phyloP scores from a whole-genome alignment of 1,139 yeast genomes.

The Zygosaccharomyces pseudobailii region DNA sequence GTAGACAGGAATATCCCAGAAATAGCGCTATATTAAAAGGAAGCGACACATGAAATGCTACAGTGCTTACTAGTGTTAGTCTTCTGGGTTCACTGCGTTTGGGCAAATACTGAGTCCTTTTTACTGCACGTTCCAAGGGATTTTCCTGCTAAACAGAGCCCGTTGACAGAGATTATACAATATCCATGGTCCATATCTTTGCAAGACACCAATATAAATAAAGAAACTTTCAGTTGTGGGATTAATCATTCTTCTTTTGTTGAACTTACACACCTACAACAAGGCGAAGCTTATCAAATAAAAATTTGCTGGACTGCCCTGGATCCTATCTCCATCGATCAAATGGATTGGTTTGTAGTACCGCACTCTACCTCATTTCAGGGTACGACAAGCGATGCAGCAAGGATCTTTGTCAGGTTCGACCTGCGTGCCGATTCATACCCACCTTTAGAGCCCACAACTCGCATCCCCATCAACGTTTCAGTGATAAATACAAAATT shows the following conservation, averaged over 20 bases:
- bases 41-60: neutral
- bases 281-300: slow-evolving; percentile 20
- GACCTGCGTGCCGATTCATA: slow-evolving; percentile 15
- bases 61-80: neutral
- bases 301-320: slow-evolving; percentile 26
- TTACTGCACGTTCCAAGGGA: slow-evolving; percentile 17
- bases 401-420: slow-evolving; percentile 16
- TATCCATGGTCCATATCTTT: slow-evolving; percentile 10
- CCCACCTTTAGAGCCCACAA: slow-evolving; percentile 12
- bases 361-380: slow-evolving; percentile 15
- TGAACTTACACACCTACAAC: slow-evolving; percentile 14
- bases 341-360: slow-evolving; percentile 13
- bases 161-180: neutral
- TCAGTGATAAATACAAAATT: slow-evolving; percentile 20
- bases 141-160: slow-evolving; percentile 7
- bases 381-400: slow-evolving; percentile 11
- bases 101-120: slow-evolving; percentile 23
- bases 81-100: neutral
- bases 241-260: slow-evolving; percentile 8
- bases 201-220: slow-evolving; percentile 7
- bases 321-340: slow-evolving; percentile 17
- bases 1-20: neutral
- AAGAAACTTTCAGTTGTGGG: slow-evolving; percentile 5
- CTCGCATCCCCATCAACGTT: slow-evolving; percentile 20
- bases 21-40: neutral